Conservation (phyloP, 2,329 filamentous ascomycete species). For the Trichophyton mentagrophytes region DNA sequence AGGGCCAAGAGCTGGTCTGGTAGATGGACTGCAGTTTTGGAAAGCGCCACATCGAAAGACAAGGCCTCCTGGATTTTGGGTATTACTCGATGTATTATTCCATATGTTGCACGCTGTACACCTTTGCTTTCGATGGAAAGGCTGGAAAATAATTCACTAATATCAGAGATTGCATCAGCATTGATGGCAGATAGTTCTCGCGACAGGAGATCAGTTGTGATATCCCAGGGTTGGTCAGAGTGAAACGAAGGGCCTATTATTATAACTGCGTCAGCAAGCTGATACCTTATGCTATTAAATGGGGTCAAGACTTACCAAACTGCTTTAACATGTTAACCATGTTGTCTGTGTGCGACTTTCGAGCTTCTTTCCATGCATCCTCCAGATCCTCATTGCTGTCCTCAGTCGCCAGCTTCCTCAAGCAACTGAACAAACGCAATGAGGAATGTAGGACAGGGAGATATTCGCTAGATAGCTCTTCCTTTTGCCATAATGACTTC, state of each 20-base stretch:
- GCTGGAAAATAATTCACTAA: conserved; percentile 59
- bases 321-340: conserved; percentile 31
- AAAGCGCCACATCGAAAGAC: conserved; percentile 57
- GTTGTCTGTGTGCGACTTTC: conserved; percentile 46
- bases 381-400: conserved; percentile 74
- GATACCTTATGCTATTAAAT: neutral
- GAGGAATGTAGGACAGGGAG: conserved; percentile 58
- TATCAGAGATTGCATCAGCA: conserved; percentile 47
- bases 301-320: conserved; percentile 24
- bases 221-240: conserved; percentile 53
- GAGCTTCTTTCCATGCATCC: conserved; percentile 55
- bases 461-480: conserved; percentile 35
- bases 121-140: conserved; percentile 61
- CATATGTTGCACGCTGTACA: conserved; percentile 70
- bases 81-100: conserved; percentile 66
- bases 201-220: conserved; percentile 62
- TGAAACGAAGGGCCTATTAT: conserved; percentile 36
- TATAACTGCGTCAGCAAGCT: conserved; percentile 3
- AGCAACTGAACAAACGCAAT: conserved; percentile 52
- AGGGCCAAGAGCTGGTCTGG: conserved; percentile 76
- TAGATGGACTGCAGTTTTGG: conserved; percentile 48
- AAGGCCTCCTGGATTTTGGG: conserved; percentile 66
- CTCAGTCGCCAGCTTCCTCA: conserved; percentile 44
- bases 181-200: conserved; percentile 55
- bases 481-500: conserved; percentile 44